A percentile compares a stretch with the other conserved stretches of the same genome.
phyloP scores from a whole-genome alignment of 2,329 filamentous ascomycete species.

The Ceratocystiopsis minuta region DNA sequence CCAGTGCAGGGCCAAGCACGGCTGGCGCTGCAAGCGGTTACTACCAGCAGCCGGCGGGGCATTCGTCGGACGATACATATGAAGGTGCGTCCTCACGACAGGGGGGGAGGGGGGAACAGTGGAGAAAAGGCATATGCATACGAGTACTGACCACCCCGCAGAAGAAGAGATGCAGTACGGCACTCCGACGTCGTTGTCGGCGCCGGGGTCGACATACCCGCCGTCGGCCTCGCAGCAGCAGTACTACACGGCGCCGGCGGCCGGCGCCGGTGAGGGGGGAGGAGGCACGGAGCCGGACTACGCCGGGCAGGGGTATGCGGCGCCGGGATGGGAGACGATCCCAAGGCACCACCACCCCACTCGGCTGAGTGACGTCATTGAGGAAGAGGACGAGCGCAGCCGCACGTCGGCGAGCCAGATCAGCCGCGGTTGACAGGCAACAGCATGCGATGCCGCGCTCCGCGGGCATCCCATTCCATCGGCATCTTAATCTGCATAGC shows the following conservation, averaged over 20 bases:
- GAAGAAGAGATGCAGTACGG: slow-evolving; percentile 42
- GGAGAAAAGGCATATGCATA: neutral
- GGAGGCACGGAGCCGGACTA: slow-evolving; percentile 30
- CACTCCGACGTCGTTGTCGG: slow-evolving; percentile 26
- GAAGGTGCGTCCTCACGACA: neutral
- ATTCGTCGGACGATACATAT: slow-evolving; percentile 2
- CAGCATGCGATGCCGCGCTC: too few relatives aligned
- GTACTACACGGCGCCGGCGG: slow-evolving; percentile 16
- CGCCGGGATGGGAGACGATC: slow-evolving; percentile 51
- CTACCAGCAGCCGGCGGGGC: slow-evolving; percentile 1
- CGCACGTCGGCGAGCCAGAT: slow-evolving; percentile 52
- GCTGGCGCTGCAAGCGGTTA: neutral
- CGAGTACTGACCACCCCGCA: neutral
- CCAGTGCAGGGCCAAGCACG: neutral
- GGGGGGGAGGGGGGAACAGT: too few relatives aligned
- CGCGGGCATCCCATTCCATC: too few relatives aligned
- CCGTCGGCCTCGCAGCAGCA: slow-evolving; percentile 25
- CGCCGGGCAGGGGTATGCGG: slow-evolving; percentile 45
- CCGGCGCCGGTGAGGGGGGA: too few relatives aligned
- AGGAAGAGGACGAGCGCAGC: slow-evolving; percentile 69
- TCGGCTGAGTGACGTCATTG: slow-evolving; percentile 70
- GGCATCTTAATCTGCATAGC: too few relatives aligned
- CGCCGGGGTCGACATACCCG: slow-evolving; percentile 12
- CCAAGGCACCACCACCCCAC: slow-evolving; percentile 76
- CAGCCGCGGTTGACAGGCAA: slow-evolving; percentile 22